Conservation (phyloP, 2,329 filamentous ascomycete genomes). For the Fusarium brachygibbosum region DNA sequence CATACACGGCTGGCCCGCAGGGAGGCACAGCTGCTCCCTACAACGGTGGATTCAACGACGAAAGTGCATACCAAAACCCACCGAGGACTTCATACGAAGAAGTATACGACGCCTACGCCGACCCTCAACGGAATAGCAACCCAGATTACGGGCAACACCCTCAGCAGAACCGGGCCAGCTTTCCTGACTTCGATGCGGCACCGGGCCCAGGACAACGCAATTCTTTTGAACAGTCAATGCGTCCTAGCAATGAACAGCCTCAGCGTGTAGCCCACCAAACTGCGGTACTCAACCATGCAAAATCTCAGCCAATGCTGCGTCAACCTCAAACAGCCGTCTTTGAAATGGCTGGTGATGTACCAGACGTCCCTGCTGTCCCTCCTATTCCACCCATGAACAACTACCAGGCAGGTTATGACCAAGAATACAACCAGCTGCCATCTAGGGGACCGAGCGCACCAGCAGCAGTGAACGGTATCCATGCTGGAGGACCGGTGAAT, state of each 20-base stretch:
- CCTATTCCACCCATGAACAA: slow-evolving; percentile 42
- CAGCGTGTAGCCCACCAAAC: slow-evolving; percentile 65
- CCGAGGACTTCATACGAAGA: slow-evolving; percentile 61
- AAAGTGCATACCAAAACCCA: slow-evolving; percentile 50
- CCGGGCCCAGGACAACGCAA: slow-evolving; percentile 52
- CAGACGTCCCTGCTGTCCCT: slow-evolving; percentile 66
- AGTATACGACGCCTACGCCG: slow-evolving; percentile 69
- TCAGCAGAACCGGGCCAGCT: slow-evolving; percentile 44
- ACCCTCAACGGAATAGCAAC: slow-evolving; percentile 53
- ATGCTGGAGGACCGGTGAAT: slow-evolving; percentile 46
- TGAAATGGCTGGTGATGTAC: slow-evolving; percentile 77
- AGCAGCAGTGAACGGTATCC: slow-evolving; percentile 35
- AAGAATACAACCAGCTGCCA: slow-evolving; percentile 46
- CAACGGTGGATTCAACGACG: slow-evolving; percentile 50
- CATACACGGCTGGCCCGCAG: slow-evolving; percentile 60
- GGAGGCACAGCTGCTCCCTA: slow-evolving; percentile 55
- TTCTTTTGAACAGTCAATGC: slow-evolving; percentile 65
- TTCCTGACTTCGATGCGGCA: slow-evolving; percentile 61
- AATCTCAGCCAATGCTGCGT: slow-evolving; percentile 76
- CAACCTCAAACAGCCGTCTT: slow-evolving; percentile 77
- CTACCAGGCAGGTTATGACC: slow-evolving; percentile 50
- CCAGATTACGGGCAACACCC: slow-evolving; percentile 42
- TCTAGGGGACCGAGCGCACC: slow-evolving; percentile 52
- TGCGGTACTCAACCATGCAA: slow-evolving; percentile 70
- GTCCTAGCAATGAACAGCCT: slow-evolving; percentile 57